Evolutionary conservation across 345 rosid genomes (phyloP).

Genomic region (Physaria fendleri): DNA sequence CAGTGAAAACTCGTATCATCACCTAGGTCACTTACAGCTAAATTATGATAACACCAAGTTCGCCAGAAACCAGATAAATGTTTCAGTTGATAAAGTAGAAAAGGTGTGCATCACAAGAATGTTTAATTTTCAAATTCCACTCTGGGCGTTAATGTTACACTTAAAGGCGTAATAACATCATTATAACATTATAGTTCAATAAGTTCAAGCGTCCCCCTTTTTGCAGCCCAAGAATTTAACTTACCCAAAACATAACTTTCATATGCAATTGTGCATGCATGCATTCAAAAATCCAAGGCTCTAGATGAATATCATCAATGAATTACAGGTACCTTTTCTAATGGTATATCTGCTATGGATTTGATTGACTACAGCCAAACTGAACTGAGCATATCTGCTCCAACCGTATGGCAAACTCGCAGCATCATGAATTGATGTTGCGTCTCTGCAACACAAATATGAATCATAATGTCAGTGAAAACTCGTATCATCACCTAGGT

Average conservation of each 20-base stretch:
- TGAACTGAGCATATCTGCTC: too few species aligned
- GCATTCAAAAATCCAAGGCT: constrained; percentile 75
- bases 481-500: not conserved
- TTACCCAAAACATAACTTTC: not conserved
- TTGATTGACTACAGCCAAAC: too few species aligned
- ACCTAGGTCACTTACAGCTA: not conserved
- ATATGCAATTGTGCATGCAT: too few species aligned
- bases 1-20: constrained; percentile 3
- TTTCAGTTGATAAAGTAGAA: not conserved
- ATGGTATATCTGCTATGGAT: too few species aligned
- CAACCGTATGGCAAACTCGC: too few species aligned
- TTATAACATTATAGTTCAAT: not conserved
- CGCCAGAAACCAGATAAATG: not conserved
- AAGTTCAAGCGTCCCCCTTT: not conserved
- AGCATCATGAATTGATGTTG: constrained; percentile 95
- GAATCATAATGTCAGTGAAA: constrained; percentile 13
- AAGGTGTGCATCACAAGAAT: constrained; percentile 1
- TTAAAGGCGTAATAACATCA: not conserved
- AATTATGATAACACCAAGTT: not conserved
- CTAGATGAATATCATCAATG: too few species aligned
- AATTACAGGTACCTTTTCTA: too few species aligned
- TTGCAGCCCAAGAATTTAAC: constrained; percentile 10
- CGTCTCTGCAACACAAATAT: constrained; percentile 51
- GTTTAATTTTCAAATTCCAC: too few species aligned
- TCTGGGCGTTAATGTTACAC: not conserved